Base-by-base conservation (phyloP, 2,329 filamentous ascomycete genomes). In the Penicillium oxalicum region DNA sequence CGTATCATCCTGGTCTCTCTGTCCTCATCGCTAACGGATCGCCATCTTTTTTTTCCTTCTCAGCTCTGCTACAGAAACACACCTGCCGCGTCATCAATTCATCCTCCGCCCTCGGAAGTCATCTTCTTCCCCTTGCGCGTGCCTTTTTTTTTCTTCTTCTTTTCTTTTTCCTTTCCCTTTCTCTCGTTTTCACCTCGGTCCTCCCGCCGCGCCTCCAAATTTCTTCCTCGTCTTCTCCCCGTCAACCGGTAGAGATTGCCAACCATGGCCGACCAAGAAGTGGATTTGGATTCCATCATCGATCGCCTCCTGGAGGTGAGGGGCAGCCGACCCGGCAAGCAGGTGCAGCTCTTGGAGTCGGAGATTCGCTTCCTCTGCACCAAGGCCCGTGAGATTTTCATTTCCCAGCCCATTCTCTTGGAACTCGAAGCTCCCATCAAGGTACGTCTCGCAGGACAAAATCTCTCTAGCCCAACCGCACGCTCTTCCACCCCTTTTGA, bases 251-350 rank as follows among this genome's bases (percentile, higher is more conserved):
- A 63, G 55, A 70, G 64, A 64, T 63, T 51, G 64, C 65, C 70
- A 71, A 74, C 70, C 69, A 88, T 88, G 84, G 84, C 84, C 71
- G 84, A 87, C 74, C 76, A 82, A 68, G 91, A 97, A 76, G 88
- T 97, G 76, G 91, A 97, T 77, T 82, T 98, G 77, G 93, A 98
- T 76, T 96, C 91, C 67, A 95, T 97, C 84, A 97, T 98, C 79
- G 91, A 97, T 75, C 84, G 93, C 74, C 83, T 98, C 68, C 81
- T 97, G 69, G 93, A 98, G 77, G 93, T 97, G 70, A 87, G 93
- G 75, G 93, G 91, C 70, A 96, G 91, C 80, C 86, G 93, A 68
- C 93, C 93, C 50, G 93, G 93, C 65, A 98, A 98, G 79, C 93
- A 97, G 76, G 93, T 98, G 48, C 91, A 97, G 77, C 82, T 98